Conservation (phyloP, 345 rosid species). For the Aurinia saxatilis region DNA sequence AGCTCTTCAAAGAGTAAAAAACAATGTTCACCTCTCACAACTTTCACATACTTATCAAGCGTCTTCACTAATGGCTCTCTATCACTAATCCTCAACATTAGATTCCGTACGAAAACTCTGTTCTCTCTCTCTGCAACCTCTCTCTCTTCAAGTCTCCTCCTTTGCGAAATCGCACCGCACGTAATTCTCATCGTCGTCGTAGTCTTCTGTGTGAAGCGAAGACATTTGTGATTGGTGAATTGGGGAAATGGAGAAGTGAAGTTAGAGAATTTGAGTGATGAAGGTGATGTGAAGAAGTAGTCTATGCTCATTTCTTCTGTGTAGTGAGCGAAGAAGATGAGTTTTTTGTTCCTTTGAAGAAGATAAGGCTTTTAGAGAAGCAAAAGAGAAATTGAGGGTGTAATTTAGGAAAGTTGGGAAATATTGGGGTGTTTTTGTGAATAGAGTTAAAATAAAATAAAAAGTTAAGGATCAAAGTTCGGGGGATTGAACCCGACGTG, state of each 20-base stretch:
- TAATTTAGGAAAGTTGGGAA: background rate
- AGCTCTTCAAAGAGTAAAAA: constrained; percentile 89
- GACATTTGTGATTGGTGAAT: background rate
- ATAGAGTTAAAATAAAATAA: background rate
- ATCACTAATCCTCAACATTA: constrained; percentile 48
- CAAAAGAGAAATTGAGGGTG: background rate
- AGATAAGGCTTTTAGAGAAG: background rate
- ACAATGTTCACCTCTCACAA: constrained; percentile 72
- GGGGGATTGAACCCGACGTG: constrained; percentile 62
- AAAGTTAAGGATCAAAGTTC: background rate
- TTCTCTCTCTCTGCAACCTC: constrained; percentile 40
- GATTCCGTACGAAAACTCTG: constrained; percentile 48
- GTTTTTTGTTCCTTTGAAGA: background rate
- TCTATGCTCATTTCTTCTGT: constrained; percentile 12
- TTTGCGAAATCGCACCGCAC: constrained; percentile 45
- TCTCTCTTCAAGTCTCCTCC: constrained; percentile 33
- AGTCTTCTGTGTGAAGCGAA: constrained; percentile 4
- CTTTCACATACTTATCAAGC: constrained; percentile 56
- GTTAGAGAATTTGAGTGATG: constrained; percentile 20
- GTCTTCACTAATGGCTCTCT: constrained; percentile 66
- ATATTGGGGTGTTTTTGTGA: background rate
- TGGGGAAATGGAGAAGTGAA: constrained; percentile 4
- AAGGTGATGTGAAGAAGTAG: constrained; percentile 24
- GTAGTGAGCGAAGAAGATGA: background rate
- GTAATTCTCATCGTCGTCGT: constrained; percentile 17